A percentile compares a stretch with the other conserved stretches of the same genome.
phyloP scores from a whole-genome alignment of 768 basidiomycete genomes.

The Tulasnella sp. region DNA sequence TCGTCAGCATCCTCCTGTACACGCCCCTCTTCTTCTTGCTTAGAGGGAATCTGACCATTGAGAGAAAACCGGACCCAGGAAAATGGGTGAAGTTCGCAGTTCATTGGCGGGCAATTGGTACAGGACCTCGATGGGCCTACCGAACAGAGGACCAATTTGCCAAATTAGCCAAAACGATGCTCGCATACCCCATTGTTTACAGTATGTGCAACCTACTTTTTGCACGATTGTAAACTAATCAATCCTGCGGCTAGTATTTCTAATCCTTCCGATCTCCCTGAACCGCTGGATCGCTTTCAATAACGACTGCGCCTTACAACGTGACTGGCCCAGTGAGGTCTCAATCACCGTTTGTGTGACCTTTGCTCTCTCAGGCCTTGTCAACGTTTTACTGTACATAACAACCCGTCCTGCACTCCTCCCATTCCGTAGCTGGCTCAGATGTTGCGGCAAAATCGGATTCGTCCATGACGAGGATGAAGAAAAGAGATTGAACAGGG shows the following conservation, averaged over 20 bases:
- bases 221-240: background rate
- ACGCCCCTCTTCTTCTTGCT: constrained; percentile 34
- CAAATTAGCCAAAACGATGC: background rate
- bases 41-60: constrained; percentile 26
- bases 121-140: too few relatives aligned
- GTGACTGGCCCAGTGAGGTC: constrained; percentile 2
- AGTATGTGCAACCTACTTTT: background rate
- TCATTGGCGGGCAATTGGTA: constrained; percentile 31
- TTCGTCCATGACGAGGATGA: too few relatives aligned
- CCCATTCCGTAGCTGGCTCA: too few relatives aligned
- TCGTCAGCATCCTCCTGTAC: constrained; percentile 34
- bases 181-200: background rate
- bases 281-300: constrained; percentile 32
- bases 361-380: constrained; percentile 34
- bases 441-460: too few relatives aligned
- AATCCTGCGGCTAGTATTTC: background rate
- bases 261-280: constrained; percentile 31
- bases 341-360: constrained; percentile 29
- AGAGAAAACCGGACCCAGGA: constrained; percentile 21
- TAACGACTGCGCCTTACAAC: too few relatives aligned
- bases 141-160: background rate
- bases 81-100: background rate
- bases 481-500: too few relatives aligned
- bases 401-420: constrained; percentile 32
- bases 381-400: constrained; percentile 32